Evolutionary conservation across 169 alveolate species (phyloP).

Genomic region (Ichthyophthirius multifiliis): DNA sequence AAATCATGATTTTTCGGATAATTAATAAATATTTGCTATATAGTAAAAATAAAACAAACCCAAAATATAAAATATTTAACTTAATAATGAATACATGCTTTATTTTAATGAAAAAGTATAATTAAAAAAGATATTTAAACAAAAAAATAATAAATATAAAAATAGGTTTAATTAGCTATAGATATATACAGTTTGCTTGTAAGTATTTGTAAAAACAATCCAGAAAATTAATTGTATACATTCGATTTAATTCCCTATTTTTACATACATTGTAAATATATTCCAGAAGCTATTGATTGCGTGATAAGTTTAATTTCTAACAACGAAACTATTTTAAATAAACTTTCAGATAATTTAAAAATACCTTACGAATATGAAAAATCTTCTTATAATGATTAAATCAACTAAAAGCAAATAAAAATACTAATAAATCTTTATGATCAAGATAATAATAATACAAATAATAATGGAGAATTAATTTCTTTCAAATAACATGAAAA

Average conservation of each 20-base stretch:
- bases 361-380: conserved; percentile 16
- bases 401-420: background rate
- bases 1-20: background rate
- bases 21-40: background rate
- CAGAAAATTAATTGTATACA: conserved; percentile 17
- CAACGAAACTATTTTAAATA: conserved; percentile 8
- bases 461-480: background rate
- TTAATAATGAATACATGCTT: background rate
- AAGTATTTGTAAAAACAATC: conserved; percentile 21
- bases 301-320: background rate
- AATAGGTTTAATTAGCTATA: conserved; percentile 4
- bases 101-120: background rate
- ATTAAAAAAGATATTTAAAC: background rate
- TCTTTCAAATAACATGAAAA: conserved; percentile 33
- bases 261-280: conserved; percentile 27
- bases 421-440: conserved; percentile 37
- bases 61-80: background rate
- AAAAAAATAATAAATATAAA: background rate
- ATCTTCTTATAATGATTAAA: background rate
- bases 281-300: conserved; percentile 35
- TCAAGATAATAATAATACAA: background rate
- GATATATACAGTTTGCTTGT: conserved; percentile 18
- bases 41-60: background rate
- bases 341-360: conserved; percentile 22
- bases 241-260: conserved; percentile 27